A percentile compares a stretch with the other conserved stretches of the same genome.
These are phyloP conservation scores for Amniculicola lignicola DNA, from an alignment of 495 filamentous ascomycete species.

Conservation along the genomic window DNA sequence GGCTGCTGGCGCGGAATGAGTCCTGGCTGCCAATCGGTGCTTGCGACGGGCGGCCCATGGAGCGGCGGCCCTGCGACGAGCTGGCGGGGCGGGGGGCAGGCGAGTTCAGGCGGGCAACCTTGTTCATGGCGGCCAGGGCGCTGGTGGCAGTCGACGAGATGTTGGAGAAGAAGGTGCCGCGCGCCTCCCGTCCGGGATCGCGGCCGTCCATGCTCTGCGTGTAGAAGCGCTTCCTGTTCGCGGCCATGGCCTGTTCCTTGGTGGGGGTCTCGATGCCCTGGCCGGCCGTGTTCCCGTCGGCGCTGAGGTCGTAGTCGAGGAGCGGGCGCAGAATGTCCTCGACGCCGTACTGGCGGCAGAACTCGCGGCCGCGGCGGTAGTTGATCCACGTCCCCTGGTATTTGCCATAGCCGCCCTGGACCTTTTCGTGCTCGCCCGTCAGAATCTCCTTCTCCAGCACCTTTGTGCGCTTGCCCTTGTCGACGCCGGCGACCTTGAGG, in stretches of 20 bases:
- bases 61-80: constrained; percentile 48
- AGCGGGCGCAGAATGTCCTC: constrained; percentile 81
- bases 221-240: constrained; percentile 87
- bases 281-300: constrained; percentile 66
- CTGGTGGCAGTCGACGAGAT: constrained; percentile 90
- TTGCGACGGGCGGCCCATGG: constrained; percentile 56
- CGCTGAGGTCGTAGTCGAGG: constrained; percentile 81
- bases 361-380: constrained; percentile 83
- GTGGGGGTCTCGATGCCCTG: constrained; percentile 78
- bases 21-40: constrained; percentile 65
- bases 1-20: constrained; percentile 56
- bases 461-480: constrained; percentile 95
- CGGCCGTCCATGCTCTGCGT: constrained; percentile 69
- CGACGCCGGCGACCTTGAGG: constrained; percentile 86
- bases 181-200: constrained; percentile 57
- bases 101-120: constrained; percentile 82
- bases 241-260: constrained; percentile 99
- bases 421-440: constrained; percentile 93
- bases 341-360: constrained; percentile 91
- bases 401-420: constrained; percentile 96
- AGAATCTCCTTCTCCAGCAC: constrained; percentile 97
- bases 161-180: constrained; percentile 91
- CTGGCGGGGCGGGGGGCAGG: constrained; percentile 60
- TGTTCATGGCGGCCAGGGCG: constrained; percentile 91
- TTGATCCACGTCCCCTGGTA: constrained; percentile 99